Evolutionary conservation across 2,329 filamentous ascomycete genomes (phyloP), one percentile per base, ranked within the genome.

Genomic region (Diaporthe amygdali): DNA sequence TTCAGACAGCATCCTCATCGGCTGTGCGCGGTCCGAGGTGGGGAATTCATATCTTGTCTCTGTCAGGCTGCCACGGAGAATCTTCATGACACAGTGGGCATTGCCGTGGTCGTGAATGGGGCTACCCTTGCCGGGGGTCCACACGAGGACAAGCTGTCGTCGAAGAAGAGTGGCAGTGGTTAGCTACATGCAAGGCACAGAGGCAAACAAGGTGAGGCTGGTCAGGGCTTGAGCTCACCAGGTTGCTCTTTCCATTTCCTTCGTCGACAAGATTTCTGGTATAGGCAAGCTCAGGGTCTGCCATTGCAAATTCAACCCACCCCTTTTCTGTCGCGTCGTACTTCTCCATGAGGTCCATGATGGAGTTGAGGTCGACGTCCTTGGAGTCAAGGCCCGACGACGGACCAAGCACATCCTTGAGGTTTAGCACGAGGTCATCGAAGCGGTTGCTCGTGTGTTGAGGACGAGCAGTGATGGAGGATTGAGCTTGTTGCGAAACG

Each of bases 11-110:
- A 93, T 81, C 72, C 84, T 79, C 81, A 93, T 91, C 3, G 91
- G 90, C 61, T 87, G 59, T 52, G 59, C 83, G 61, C 85, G 82
- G 61, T 82, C 80, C 27, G 80, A 79, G 61, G 85, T 79, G 0
- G 95, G 95, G 83, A 93, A 95, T 66, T 88, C 87, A 81, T 94
- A 97, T 72, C 94, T 89, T 22, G 93, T 95, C 84, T 98, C 95
- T 76, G 90, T 93, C 72, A 97, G 84, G 73, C 86, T 88, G 55
- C 95, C 95, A 76, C 90, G 91, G 74, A 97, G 88, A 75, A 96
- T 91, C 85, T 92, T 97, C 94, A 97, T 97, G 76, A 97, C 85
- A 82, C 95, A 98, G 80, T 97, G 95, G 47, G 95, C 94, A 73
- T 96, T 94, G 78, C 92, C 92, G 81, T 94, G 93, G 80, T 98